Evolutionary conservation across 371 early-diverging fungal species (phyloP).

Genomic region (Mortierella sp.): DNA sequence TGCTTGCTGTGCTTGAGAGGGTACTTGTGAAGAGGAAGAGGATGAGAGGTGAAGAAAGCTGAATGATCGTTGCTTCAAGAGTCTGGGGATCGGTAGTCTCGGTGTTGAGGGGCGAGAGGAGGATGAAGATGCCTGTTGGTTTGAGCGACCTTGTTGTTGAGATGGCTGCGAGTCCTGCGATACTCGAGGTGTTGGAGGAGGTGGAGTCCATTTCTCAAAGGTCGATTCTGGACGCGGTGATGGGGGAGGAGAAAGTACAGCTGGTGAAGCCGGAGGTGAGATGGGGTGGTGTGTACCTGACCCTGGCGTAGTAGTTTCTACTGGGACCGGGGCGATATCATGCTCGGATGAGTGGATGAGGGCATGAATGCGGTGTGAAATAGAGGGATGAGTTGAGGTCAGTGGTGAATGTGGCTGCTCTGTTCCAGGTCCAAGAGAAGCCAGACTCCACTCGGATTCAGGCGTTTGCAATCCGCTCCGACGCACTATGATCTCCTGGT

Average conservation of each 20-base stretch:
- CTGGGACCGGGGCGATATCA: too few species aligned
- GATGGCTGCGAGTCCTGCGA: constrained; percentile 8
- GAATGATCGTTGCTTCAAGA: constrained; percentile 45
- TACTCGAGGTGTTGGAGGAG: constrained; percentile 18
- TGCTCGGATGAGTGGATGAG: too few species aligned
- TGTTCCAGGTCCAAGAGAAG: constrained; percentile 20
- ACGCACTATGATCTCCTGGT: too few species aligned
- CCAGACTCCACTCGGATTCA: constrained; percentile 28
- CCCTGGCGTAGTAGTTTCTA: too few species aligned
- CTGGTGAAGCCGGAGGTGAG: too few species aligned
- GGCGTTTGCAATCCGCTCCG: too few species aligned
- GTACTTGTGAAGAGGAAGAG: constrained; percentile 6
- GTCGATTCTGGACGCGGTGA: constrained; percentile 7
- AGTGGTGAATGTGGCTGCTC: constrained; percentile 43
- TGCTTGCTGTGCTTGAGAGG: constrained; percentile 4
- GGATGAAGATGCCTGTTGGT: constrained; percentile 19
- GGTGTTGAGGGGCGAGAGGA: too few species aligned
- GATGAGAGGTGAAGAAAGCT: constrained; percentile 27
- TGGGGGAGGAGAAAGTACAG: neutral
- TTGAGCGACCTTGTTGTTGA: constrained; percentile 5
- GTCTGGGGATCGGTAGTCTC: constrained; percentile 12
- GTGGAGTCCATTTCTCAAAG: constrained; percentile 44
- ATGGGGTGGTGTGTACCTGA: too few species aligned
- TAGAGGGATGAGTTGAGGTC: constrained; percentile 17
- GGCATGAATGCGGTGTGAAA: neutral